These are phyloP conservation scores for Abrus precatorius DNA, from an alignment of 306 rosid genomes.

Conservation along the genomic window DNA sequence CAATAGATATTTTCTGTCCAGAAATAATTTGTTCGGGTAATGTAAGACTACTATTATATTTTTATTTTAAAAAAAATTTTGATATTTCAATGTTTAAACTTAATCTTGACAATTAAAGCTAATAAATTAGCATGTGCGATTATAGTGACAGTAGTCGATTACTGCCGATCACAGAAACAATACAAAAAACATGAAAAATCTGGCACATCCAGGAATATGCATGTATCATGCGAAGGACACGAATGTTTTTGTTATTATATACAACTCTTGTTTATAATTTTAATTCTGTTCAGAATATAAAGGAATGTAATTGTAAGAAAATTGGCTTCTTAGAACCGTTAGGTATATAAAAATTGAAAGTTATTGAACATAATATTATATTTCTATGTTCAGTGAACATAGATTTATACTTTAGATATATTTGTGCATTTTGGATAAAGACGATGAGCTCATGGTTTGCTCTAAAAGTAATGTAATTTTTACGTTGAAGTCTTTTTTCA, in stretches of 20 bases:
- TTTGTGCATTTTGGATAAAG: background rate
- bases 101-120: no score
- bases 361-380: background rate
- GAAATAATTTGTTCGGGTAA: no score
- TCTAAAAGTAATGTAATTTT: background rate
- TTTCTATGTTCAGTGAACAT: slow-evolving; percentile 28
- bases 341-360: background rate
- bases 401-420: background rate
- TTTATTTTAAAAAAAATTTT: no score
- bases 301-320: background rate
- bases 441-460: background rate
- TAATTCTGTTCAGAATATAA: background rate
- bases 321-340: slow-evolving; percentile 5
- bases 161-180: slow-evolving; percentile 1
- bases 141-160: background rate
- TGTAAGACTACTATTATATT: no score
- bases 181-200: background rate
- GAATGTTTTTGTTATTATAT: slow-evolving; percentile 1
- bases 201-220: background rate
- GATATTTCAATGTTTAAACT: no score
- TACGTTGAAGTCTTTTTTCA: background rate
- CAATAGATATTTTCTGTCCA: no score
- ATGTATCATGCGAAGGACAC: background rate
- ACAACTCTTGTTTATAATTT: background rate
- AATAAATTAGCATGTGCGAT: background rate